Percentiles rank a stretch among this genome's conserved stretches.
Conservation (phyloP, 352 stramenopile genomes). For the Phytophthora crassamura region DNA sequence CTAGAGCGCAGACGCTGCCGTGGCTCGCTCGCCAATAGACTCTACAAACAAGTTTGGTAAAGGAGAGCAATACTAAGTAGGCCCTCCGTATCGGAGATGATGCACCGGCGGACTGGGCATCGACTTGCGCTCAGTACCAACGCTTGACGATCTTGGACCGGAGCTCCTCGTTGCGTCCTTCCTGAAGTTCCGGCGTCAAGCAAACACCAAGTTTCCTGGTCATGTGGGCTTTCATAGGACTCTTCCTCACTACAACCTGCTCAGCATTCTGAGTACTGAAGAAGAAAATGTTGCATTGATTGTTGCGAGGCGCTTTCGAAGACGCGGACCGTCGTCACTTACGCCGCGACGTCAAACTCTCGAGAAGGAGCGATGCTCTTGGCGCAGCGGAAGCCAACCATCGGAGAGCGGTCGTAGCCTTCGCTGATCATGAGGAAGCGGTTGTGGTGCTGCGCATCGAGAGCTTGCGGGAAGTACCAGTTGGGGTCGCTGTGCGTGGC, state of each 20-base stretch:
- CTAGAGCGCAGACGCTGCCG: too few species aligned
- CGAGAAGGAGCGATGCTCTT: slow-evolving; percentile 33
- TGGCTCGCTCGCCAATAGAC: too few species aligned
- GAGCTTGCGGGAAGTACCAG: slow-evolving; percentile 87
- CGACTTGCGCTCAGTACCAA: slow-evolving; percentile 16
- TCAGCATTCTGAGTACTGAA: neutral
- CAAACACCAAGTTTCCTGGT: slow-evolving; percentile 10
- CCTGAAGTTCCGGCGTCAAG: slow-evolving; percentile 14
- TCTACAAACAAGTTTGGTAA: too few species aligned
- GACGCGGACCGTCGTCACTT: neutral
- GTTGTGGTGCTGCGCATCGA: slow-evolving; percentile 72
- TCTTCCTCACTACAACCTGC: slow-evolving; percentile 17
- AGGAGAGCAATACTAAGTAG: too few species aligned
- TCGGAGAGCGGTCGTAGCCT: slow-evolving; percentile 75
- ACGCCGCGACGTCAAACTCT: slow-evolving; percentile 18
- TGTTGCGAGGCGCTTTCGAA: too few species aligned
- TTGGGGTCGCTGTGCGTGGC: slow-evolving; percentile 78
- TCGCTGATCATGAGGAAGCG: slow-evolving; percentile 77
- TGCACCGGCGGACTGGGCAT: too few species aligned
- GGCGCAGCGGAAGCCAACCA: slow-evolving; percentile 81
- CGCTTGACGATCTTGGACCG: slow-evolving; percentile 8
- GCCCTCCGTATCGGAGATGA: too few species aligned
- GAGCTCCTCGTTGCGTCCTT: slow-evolving; percentile 11
- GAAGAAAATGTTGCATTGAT: too few species aligned
- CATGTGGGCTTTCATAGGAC: slow-evolving; percentile 13